Evolutionary conservation across 345 rosid genomes (phyloP).

Genomic region (Pistacia atlantica): DNA sequence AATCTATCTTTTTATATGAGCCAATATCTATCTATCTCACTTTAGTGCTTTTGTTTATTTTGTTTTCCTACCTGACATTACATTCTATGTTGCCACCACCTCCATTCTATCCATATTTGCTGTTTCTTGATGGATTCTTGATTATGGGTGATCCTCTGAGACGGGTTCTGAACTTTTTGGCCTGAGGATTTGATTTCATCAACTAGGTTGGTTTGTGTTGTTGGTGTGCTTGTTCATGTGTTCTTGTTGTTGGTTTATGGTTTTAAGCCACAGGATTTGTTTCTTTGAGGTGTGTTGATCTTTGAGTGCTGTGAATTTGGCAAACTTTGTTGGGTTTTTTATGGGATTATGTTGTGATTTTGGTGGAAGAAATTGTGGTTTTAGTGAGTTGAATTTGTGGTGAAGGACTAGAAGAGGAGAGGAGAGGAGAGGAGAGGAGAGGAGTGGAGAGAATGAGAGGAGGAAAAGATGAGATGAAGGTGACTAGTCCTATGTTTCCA

Average conservation of each 20-base stretch:
- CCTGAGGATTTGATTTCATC: constrained; percentile 5
- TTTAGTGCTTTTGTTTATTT: background rate
- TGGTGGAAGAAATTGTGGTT: constrained; percentile 1
- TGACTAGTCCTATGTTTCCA: constrained; percentile 61
- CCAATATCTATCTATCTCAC: background rate
- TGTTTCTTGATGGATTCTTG: constrained; percentile 21
- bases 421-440: constrained; percentile 11
- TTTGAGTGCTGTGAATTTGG: constrained; percentile 3
- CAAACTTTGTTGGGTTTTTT: constrained; percentile 2
- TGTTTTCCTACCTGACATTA: background rate
- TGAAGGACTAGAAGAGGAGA: constrained; percentile 11
- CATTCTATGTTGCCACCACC: background rate
- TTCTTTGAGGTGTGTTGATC: constrained; percentile 31
- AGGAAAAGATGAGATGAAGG: constrained; percentile 47
- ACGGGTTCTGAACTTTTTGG: constrained; percentile 5
- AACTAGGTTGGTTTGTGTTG: background rate
- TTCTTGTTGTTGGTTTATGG: constrained; percentile 8
- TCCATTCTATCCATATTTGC: no score
- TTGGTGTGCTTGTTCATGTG: background rate
- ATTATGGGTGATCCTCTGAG: constrained; percentile 19
- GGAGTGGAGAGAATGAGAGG: constrained; percentile 34
- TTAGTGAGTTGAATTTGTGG: constrained; percentile 24
- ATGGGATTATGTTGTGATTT: constrained; percentile 24
- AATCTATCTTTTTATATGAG: constrained; percentile 30
- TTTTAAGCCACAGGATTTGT: constrained; percentile 19